Evolutionary conservation across 2,329 filamentous ascomycete genomes (phyloP).

Genomic region (Fusarium proliferatum): DNA sequence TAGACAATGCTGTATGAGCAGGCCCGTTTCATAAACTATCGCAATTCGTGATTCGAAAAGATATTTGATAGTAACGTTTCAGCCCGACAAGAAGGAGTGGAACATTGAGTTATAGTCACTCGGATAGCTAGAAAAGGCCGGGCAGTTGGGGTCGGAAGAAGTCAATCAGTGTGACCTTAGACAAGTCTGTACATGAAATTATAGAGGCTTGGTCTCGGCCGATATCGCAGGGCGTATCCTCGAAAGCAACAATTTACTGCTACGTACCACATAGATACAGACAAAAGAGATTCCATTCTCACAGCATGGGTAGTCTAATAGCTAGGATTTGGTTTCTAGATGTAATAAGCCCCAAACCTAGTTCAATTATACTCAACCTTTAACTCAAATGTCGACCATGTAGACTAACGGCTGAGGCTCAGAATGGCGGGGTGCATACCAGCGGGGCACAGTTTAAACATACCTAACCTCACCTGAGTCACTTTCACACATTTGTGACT

Average conservation of each 20-base stretch:
- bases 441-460: slow-evolving; percentile 27
- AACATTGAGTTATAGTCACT: background rate
- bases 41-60: background rate
- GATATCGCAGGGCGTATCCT: slow-evolving; percentile 16
- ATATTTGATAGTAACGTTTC: background rate
- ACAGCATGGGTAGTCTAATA: background rate
- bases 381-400: background rate
- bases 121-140: no score
- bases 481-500: slow-evolving; percentile 10
- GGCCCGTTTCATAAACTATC: background rate
- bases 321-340: no score
- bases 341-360: background rate
- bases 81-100: background rate
- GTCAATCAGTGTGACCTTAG: background rate
- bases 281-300: background rate
- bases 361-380: background rate
- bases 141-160: background rate
- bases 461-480: slow-evolving; percentile 25
- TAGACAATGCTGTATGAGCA: background rate
- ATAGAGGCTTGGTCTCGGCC: background rate
- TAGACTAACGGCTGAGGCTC: background rate
- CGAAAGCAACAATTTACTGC: background rate
- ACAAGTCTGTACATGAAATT: background rate
- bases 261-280: background rate
- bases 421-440: slow-evolving; percentile 42